Evolutionary conservation across 306 rosid species (phyloP), one percentile per base, ranked within the genome.

Genomic region (Fragaria iinumae): DNA sequence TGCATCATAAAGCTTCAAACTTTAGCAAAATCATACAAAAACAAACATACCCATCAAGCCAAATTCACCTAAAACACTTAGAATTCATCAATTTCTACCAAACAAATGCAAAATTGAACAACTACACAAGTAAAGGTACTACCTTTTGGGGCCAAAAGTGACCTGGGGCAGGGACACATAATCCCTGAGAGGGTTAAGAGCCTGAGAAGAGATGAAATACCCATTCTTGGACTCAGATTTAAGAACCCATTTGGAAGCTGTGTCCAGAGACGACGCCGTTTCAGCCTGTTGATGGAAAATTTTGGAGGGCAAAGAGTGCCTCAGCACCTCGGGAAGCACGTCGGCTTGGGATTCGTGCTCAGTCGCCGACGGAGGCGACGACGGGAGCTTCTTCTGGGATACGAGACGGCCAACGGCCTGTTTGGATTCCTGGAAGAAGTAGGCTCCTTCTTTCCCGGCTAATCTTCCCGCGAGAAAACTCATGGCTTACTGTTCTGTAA

Each of bases 131-230:
- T 27, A 10, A 5, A 64, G 52, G 69, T 32, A 2, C 11, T 60
- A 95, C 98, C 98, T 95, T 92, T 78, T 92, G 72, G 97, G 91
- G 83, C 97, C 97, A 73, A 95, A 87, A 10, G 96, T 85, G 86
- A 90, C 97, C 83, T 86, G 98, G 34, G 98, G 98, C 16, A 94
- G 73, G 50, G 95, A 83, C 47, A 94, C 9, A 71, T 83, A 92
- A 82, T 84, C 93, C 73, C 93, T 80, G 0, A 92, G 89, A 74
- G 96, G 98, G 76, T 92, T 90, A n/a, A 90, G 79, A 73, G 86
- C 88, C 13, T 95, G 91, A 0, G 88, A 53, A 45, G 91, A 85
- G 2, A 87, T 66, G 29, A 72, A 76, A 69, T 77, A 78, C 27
- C 38, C 81, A 20, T 43, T 20, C 67, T 77, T 81, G 45, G 84